These are phyloP conservation scores for Medicago truncatula DNA, from an alignment of 306 rosid genomes.

Conservation along the genomic window DNA sequence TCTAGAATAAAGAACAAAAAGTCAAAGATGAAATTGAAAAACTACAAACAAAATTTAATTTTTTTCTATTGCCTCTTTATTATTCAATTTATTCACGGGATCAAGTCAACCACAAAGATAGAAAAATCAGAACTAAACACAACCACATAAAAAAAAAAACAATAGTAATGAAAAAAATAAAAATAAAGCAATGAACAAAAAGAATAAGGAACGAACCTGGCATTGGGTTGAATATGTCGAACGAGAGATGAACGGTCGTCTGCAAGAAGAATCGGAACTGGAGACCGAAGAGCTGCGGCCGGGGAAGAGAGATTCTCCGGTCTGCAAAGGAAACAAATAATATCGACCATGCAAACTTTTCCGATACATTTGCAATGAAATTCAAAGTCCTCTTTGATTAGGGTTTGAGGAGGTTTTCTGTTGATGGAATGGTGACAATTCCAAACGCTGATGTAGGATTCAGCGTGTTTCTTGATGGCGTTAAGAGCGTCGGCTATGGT, in stretches of 20 bases:
- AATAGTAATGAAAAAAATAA: too few species aligned
- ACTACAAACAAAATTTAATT: too few species aligned
- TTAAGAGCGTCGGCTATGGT: constrained; percentile 69
- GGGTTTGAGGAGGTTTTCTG: background rate
- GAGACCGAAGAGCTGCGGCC: constrained; percentile 60
- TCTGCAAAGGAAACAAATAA: constrained; percentile 62
- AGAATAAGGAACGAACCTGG: constrained; percentile 51
- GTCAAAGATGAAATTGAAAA: too few species aligned
- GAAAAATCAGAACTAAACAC: too few species aligned
- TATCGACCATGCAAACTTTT: constrained; percentile 69
- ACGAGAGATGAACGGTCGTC: constrained; percentile 39
- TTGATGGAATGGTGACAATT: constrained; percentile 60
- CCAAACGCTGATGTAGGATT: constrained; percentile 72
- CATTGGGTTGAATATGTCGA: constrained; percentile 66
- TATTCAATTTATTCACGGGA: too few species aligned
- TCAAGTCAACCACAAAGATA: too few species aligned
- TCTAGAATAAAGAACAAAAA: too few species aligned
- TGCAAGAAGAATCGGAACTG: constrained; percentile 52
- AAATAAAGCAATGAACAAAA: too few species aligned
- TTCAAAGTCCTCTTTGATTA: background rate
- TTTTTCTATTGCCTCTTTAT: too few species aligned
- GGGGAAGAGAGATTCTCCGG: constrained; percentile 57
- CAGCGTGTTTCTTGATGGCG: constrained; percentile 53
- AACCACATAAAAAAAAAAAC: too few species aligned
- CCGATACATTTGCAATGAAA: constrained; percentile 63